phyloP scores from a whole-genome alignment of 2,329 filamentous ascomycete species.

The Pseudogymnoascus sp. region DNA sequence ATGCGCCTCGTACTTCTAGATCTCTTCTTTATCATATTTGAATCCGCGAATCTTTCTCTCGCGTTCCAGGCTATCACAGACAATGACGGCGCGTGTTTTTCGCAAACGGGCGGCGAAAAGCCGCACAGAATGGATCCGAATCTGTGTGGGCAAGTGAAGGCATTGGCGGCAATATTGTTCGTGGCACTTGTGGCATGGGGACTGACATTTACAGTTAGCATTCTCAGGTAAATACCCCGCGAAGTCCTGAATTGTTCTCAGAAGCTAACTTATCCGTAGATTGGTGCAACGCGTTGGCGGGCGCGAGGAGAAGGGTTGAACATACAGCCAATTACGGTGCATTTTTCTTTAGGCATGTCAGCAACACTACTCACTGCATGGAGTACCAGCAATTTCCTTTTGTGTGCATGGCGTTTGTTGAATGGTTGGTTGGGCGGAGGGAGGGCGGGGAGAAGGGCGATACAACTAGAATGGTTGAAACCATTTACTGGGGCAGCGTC shows the following conservation, averaged over 20 bases:
- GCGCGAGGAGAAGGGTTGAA: constrained; percentile 35
- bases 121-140: constrained; percentile 27
- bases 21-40: constrained; percentile 94
- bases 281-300: constrained; percentile 54
- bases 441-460: background rate
- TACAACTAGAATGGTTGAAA: background rate
- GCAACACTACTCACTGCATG: background rate
- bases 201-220: constrained; percentile 78
- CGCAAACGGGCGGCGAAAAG: constrained; percentile 26
- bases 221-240: constrained; percentile 47
- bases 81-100: constrained; percentile 48
- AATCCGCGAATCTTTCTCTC: constrained; percentile 83
- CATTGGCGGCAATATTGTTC: constrained; percentile 69
- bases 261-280: constrained; percentile 27
- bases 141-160: constrained; percentile 57
- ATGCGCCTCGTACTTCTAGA: constrained; percentile 85
- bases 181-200: constrained; percentile 84
- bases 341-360: background rate
- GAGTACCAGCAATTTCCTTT: constrained; percentile 5
- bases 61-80: constrained; percentile 76
- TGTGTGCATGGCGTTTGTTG: background rate
- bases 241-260: background rate
- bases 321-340: background rate
- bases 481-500: background rate
- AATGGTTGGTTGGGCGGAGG: background rate